Evolutionary conservation across 2,329 filamentous ascomycete species (phyloP), one percentile per base, ranked within the genome.

Genomic region (Davidsoniella virescens): DNA sequence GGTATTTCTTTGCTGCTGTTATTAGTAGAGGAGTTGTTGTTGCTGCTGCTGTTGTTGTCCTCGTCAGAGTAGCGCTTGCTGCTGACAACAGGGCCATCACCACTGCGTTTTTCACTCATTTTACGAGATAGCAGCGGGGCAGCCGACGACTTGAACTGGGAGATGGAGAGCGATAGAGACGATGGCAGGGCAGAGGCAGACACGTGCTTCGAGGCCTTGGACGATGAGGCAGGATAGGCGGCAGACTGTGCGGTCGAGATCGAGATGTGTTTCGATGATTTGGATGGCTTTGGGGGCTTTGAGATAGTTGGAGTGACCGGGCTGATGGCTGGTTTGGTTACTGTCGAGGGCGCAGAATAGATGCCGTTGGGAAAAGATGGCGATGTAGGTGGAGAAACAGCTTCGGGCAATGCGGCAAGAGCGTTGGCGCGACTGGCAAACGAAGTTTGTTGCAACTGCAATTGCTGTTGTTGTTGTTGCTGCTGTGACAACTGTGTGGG

Each of bases 21-120:
- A 4, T 33, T 33, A 9, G 8, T 12, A 9, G 8, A 9, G 7
- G 2, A 1, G 29, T 33, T 33, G 9, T 12, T 33, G 29, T 33
- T 33, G 26, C 9, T 20, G 14, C 18, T 38, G 23, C 18, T 25
- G 43, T 45, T 29, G 58, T 75, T 78, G 54, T 68, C 70, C 65
- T 94, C 86, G 64, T 92, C 86, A 14, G 86, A 92, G 62, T 81
- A 83, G 57, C 86, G 72, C 66, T 92, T 87, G 39, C 78, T 71
- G 55, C 70, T 72, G 42, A 69, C 65, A 52, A 75, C 59, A 50
- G 64, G 67, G 53, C 62, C 67, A 51, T 77, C 74, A 52, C 66
- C 54, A 5, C 69, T 18, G 70, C 48, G 63, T 59, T n/a, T 56
- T 56, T 43, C 65, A 46, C 55, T 59, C 59, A 14, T 63, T 83